Conservation (phyloP, 148 eudicot genomes). For the Heliamphora exappendiculata region DNA sequence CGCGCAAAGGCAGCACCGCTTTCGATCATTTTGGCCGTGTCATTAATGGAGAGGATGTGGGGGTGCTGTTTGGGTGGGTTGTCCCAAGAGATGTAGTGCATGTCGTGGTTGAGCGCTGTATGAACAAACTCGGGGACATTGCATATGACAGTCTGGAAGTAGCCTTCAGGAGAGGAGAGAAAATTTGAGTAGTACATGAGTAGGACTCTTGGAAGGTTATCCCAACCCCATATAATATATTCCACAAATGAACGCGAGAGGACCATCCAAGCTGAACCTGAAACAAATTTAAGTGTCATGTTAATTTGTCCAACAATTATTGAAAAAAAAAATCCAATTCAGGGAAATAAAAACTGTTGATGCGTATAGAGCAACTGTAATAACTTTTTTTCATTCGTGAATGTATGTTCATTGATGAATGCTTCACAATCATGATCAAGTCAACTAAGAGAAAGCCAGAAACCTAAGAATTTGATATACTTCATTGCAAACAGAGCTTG, state of each 20-base stretch:
- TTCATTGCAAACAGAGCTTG: not conserved
- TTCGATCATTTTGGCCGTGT: slow-evolving; percentile 49
- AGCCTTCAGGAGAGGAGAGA: slow-evolving; percentile 87
- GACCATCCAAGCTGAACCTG: slow-evolving; percentile 98
- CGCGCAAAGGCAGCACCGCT: slow-evolving; percentile 83
- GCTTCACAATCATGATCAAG: not conserved
- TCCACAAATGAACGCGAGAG: slow-evolving; percentile 84
- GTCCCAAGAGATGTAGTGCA: slow-evolving; percentile 95
- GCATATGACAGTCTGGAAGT: slow-evolving; percentile 91
- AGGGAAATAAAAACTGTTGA: not conserved
- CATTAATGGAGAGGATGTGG: slow-evolving; percentile 48
- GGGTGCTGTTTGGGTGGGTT: slow-evolving; percentile 88
- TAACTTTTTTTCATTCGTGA: not conserved
- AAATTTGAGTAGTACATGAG: slow-evolving; percentile 96
- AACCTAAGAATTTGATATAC: not conserved
- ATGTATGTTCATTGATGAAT: not conserved
- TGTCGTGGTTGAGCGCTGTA: slow-evolving; percentile 73
- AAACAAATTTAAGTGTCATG: not conserved
- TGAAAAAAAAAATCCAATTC: not conserved
- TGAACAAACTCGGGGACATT: slow-evolving; percentile 57
- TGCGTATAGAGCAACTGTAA: not conserved
- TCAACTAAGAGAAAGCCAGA: not conserved
- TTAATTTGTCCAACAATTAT: not conserved
- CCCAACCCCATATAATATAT: slow-evolving; percentile 87
- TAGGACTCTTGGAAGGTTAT: slow-evolving; percentile 78